A percentile compares a stretch with the other conserved stretches of the same genome.
Conservation (phyloP, 768 basidiomycete species). For the Cantharellus anzutake region DNA sequence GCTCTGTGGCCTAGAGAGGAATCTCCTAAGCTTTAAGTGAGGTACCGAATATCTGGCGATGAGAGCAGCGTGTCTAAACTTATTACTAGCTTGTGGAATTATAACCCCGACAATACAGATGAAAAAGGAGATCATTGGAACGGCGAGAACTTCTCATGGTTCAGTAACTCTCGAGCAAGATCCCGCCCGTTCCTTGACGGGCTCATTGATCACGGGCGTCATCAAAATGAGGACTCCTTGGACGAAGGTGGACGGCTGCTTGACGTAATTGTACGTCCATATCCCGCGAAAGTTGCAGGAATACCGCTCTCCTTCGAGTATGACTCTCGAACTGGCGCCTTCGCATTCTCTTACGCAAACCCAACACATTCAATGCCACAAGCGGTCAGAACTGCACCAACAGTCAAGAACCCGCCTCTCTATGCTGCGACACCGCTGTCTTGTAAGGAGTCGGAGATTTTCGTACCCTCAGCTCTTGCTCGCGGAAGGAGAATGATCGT, state of each 20-base stretch:
- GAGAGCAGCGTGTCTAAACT: not conserved
- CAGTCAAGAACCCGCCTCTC: constrained; percentile 23
- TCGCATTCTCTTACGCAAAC: constrained; percentile 45
- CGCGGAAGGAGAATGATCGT: constrained; percentile 37
- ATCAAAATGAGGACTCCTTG: constrained; percentile 45
- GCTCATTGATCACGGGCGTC: constrained; percentile 12
- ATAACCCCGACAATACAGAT: constrained; percentile 78
- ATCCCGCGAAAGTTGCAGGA: constrained; percentile 79
- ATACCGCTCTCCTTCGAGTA: constrained; percentile 57
- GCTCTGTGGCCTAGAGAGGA: constrained; percentile 60
- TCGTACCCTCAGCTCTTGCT: constrained; percentile 44
- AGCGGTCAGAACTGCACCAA: constrained; percentile 6
- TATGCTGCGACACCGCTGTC: constrained; percentile 22
- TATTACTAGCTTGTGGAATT: constrained; percentile 66
- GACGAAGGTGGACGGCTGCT: constrained; percentile 74
- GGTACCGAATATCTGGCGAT: constrained; percentile 16
- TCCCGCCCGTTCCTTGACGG: constrained; percentile 2
- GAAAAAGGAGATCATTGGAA: constrained; percentile 75
- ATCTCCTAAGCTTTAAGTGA: constrained; percentile 71
- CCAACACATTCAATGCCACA: constrained; percentile 10
- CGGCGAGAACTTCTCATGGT: constrained; percentile 96
- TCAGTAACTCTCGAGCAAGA: constrained; percentile 24
- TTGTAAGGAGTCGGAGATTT: constrained; percentile 61
- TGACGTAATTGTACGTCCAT: constrained; percentile 67
- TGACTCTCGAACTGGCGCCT: constrained; percentile 53